These are phyloP conservation scores for Pestalotiopsis sp. DNA, from an alignment of 2,329 filamentous ascomycete genomes.

Conservation along the genomic window DNA sequence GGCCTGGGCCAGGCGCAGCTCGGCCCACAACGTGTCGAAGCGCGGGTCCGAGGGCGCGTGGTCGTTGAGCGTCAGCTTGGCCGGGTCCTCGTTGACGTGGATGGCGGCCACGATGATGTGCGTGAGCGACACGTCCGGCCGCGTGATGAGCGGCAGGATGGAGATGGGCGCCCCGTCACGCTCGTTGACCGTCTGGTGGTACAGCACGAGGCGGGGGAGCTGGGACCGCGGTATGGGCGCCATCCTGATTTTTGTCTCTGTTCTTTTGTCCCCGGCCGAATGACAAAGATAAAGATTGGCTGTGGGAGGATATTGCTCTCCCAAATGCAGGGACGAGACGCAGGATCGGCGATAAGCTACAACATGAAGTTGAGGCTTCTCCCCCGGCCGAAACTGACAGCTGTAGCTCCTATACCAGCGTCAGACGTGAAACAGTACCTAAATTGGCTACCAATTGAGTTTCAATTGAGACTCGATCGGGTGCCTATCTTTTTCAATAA, in stretches of 20 bases:
- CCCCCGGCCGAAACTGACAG: no score
- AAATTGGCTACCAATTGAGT: not conserved
- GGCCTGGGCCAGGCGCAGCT: slow-evolving; percentile 69
- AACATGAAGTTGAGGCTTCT: no score
- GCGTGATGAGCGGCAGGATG: slow-evolving; percentile 42
- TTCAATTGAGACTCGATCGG: not conserved
- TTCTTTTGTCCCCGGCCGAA: not conserved
- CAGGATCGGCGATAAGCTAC: not conserved
- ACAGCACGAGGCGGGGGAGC: slow-evolving; percentile 32
- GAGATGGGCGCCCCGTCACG: slow-evolving; percentile 39
- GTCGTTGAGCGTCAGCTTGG: slow-evolving; percentile 74
- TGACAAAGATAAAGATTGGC: not conserved
- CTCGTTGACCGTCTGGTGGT: slow-evolving; percentile 45
- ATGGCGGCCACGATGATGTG: slow-evolving; percentile 81
- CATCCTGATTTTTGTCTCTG: not conserved
- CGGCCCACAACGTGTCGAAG: slow-evolving; percentile 70
- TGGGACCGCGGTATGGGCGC: slow-evolving; percentile 13
- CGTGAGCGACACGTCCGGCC: slow-evolving; percentile 50
- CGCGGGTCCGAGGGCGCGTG: slow-evolving; percentile 65
- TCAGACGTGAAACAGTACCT: not conserved
- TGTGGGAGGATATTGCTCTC: no score
- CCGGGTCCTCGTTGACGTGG: slow-evolving; percentile 71
- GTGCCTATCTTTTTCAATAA: not conserved
- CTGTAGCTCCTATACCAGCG: not conserved
- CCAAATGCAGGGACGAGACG: not conserved